A percentile compares a stretch with the other conserved stretches of the same genome.
Evolutionary conservation across 2,329 filamentous ascomycete genomes (phyloP).

Genomic region (Verticillium klebahnii): DNA sequence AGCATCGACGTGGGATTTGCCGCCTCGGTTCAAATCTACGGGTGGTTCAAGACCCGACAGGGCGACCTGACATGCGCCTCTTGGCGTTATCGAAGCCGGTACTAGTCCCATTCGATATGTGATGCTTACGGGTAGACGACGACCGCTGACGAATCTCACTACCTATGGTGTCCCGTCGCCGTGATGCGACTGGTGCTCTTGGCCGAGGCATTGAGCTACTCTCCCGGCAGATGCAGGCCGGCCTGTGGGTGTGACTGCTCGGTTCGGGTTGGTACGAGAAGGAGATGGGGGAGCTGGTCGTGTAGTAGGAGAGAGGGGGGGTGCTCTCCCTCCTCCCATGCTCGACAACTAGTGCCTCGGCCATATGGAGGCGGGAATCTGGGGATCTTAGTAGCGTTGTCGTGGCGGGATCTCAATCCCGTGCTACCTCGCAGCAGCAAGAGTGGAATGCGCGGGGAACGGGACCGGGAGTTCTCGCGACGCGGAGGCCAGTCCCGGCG

Average conservation of each 20-base stretch:
- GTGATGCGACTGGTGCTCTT: neutral
- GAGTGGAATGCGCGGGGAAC: neutral
- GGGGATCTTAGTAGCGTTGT: neutral
- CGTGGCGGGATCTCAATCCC: neutral
- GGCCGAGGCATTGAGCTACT: neutral
- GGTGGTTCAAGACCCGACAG: neutral
- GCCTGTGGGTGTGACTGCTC: neutral
- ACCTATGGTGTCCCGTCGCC: neutral
- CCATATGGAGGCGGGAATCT: neutral
- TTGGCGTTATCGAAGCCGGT: neutral
- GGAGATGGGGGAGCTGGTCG: neutral
- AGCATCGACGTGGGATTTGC: neutral
- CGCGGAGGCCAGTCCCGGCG: neutral
- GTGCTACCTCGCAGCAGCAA: neutral
- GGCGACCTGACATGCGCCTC: neutral
- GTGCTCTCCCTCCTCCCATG: neutral
- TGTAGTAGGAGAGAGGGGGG: no score
- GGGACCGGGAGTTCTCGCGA: neutral
- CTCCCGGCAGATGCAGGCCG: no score
- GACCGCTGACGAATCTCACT: neutral
- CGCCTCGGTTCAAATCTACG: neutral
- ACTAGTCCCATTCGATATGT: neutral
- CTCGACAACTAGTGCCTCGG: neutral
- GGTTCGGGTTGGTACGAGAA: neutral
- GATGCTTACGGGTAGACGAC: neutral